These are phyloP conservation scores for Irpex sp. DNA, from an alignment of 1,284 basidiomycete species.

Conservation along the genomic window DNA sequence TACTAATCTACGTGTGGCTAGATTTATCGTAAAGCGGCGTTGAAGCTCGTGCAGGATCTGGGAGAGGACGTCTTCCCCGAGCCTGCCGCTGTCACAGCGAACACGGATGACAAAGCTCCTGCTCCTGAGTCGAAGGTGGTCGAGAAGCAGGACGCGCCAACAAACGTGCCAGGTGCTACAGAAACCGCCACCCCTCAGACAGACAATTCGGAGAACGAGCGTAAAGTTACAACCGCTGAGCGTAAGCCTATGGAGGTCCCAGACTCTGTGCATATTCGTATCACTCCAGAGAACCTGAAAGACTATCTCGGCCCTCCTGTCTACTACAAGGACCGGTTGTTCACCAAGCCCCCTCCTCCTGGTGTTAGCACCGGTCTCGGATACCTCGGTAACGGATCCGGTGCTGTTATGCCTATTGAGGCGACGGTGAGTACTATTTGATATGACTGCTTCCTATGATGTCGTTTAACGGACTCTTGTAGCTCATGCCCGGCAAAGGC, in stretches of 20 bases:
- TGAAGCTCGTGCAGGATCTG: slow-evolving; percentile 89
- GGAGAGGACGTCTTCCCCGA: slow-evolving; percentile 90
- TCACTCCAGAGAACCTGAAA: slow-evolving; percentile 86
- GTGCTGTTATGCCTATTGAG: slow-evolving; percentile 97
- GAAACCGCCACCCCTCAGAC: slow-evolving; percentile 24
- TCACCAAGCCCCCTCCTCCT: slow-evolving; percentile 76
- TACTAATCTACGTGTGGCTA: slow-evolving; percentile 29
- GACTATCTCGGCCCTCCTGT: slow-evolving; percentile 96
- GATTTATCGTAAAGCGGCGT: slow-evolving; percentile 97
- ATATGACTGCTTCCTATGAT: not conserved
- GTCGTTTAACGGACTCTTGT: not conserved
- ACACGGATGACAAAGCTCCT: slow-evolving; percentile 14
- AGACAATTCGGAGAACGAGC: slow-evolving; percentile 33
- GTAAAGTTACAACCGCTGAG: slow-evolving; percentile 70
- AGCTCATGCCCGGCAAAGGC: slow-evolving; percentile 94
- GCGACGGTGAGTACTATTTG: slow-evolving; percentile 61
- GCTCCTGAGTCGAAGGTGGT: slow-evolving; percentile 27
- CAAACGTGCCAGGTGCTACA: slow-evolving; percentile 31
- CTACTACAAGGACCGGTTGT: slow-evolving; percentile 95
- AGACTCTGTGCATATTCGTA: slow-evolving; percentile 72
- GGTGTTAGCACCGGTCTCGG: slow-evolving; percentile 95
- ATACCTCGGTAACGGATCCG: slow-evolving; percentile 94
- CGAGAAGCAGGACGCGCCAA: slow-evolving; percentile 35
- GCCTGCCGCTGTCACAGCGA: slow-evolving; percentile 32
- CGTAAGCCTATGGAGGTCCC: slow-evolving; percentile 86